These are phyloP conservation scores for Verticillium nonalfalfae DNA, from an alignment of 2,329 filamentous ascomycete genomes.

Conservation along the genomic window DNA sequence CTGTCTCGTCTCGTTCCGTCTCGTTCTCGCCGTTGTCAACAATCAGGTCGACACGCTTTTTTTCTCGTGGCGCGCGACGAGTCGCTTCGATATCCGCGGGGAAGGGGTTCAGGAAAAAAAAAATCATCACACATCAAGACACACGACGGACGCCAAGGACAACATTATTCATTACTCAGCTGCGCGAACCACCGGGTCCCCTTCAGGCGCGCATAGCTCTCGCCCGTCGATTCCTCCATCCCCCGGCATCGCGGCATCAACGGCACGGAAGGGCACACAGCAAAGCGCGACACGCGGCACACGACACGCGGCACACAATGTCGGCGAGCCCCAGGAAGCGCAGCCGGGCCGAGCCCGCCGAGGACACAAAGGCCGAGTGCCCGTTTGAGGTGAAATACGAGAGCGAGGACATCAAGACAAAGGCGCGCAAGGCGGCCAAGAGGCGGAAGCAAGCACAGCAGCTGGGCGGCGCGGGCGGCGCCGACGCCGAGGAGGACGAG, in stretches of 20 bases:
- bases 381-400: constrained; percentile 39
- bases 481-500: constrained; percentile 34
- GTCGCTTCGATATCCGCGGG: no score
- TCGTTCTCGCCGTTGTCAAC: no score
- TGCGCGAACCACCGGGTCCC: no score
- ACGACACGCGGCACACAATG: constrained; percentile 8
- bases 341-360: constrained; percentile 36
- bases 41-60: no score
- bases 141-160: no score
- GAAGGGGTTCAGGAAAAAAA: no score
- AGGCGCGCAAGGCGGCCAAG: constrained; percentile 41
- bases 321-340: constrained; percentile 39
- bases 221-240: neutral
- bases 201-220: no score
- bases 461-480: neutral
- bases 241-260: no score
- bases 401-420: constrained; percentile 33
- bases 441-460: constrained; percentile 25
- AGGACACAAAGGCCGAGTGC: constrained; percentile 50
- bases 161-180: no score
- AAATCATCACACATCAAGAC: no score
- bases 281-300: neutral
- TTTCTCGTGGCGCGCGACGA: no score
- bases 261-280: no score
- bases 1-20: neutral